Conservation (phyloP, 345 rosid species). For the Pseudoturritis turrita region DNA sequence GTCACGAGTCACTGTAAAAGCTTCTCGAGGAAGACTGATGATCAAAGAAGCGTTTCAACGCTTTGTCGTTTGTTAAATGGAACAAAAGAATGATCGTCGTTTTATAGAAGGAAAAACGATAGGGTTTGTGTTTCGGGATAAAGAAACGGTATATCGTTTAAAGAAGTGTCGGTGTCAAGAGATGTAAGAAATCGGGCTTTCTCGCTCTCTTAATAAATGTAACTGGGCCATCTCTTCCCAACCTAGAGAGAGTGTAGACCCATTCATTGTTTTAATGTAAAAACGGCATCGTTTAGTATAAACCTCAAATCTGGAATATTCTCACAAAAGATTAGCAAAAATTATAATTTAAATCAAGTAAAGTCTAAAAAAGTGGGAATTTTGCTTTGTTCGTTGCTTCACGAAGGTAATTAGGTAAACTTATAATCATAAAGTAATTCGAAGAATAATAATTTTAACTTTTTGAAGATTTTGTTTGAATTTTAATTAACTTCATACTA, state of each 20-base stretch:
- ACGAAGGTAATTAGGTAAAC: neutral
- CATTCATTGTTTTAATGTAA: neutral
- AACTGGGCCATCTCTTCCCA: constrained; percentile 13
- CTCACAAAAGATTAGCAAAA: neutral
- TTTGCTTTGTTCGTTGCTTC: constrained; percentile 31
- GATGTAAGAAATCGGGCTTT: constrained; percentile 19
- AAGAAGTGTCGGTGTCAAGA: constrained; percentile 20
- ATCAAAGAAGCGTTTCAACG: neutral
- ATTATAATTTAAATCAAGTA: neutral
- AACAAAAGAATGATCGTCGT: neutral
- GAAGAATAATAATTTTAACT: neutral
- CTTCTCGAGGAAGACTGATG: constrained; percentile 28
- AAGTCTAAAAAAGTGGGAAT: neutral
- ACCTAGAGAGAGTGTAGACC: constrained; percentile 10
- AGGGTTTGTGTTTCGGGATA: neutral
- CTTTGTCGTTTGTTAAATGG: neutral
- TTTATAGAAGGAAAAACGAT: neutral
- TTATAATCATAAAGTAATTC: neutral
- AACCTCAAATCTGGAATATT: neutral
- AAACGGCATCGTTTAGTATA: neutral
- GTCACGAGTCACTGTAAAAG: neutral
- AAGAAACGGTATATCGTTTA: neutral
- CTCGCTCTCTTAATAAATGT: neutral
- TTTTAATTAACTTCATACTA: too few relatives aligned
- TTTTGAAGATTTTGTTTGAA: neutral